These are phyloP conservation scores for Vitis labrusca DNA, from an alignment of 164 flowering plant genomes.

Conservation along the genomic window DNA sequence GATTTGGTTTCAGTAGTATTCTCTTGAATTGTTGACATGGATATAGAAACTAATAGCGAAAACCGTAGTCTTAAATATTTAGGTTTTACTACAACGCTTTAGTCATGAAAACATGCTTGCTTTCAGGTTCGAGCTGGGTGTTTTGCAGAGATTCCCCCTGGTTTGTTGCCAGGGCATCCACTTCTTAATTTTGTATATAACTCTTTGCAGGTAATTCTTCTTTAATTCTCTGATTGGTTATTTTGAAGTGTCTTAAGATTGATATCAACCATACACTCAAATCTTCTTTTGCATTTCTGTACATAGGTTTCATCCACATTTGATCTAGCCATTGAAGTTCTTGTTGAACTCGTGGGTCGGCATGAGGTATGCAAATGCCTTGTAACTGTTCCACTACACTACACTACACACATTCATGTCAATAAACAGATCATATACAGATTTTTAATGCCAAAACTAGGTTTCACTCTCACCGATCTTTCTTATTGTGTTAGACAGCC, in stretches of 20 bases:
- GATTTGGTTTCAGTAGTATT: background rate
- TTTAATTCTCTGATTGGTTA: background rate
- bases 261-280: background rate
- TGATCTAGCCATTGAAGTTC: constrained; percentile 90
- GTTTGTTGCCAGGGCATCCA: constrained; percentile 76
- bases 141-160: constrained; percentile 67
- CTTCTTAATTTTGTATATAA: constrained; percentile 82
- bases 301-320: constrained; percentile 72
- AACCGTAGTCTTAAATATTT: background rate
- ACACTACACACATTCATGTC: background rate
- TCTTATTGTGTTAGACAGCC: too few species aligned
- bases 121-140: constrained; percentile 88
- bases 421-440: too few species aligned
- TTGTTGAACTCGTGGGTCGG: constrained; percentile 77
- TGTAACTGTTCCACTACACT: background rate
- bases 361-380: constrained; percentile 66
- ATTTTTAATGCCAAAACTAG: too few species aligned
- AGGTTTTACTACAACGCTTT: background rate
- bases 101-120: constrained; percentile 3
- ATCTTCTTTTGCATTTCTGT: constrained; percentile 3
- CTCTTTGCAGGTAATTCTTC: constrained; percentile 65
- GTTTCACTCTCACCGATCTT: too few species aligned
- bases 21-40: background rate
- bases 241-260: background rate
- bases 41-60: background rate